phyloP scores from a whole-genome alignment of 164 flowering plant genomes.

The Sextonia rubra region DNA sequence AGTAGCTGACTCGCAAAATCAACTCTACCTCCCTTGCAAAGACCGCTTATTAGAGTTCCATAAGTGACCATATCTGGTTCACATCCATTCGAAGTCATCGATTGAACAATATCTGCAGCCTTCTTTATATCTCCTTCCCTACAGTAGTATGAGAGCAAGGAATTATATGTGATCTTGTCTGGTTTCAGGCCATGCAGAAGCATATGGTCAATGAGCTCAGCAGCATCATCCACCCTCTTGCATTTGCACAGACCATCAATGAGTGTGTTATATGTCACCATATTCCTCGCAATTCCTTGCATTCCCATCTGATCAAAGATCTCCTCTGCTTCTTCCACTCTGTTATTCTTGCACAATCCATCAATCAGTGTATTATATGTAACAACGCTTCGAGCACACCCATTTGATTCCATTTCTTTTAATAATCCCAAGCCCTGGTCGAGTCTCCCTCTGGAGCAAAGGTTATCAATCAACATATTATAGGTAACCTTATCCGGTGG shows the following conservation, averaged over 20 bases:
- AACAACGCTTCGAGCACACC: constrained; percentile 63
- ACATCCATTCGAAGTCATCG: constrained; percentile 71
- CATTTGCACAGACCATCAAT: constrained; percentile 75
- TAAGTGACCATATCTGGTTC: constrained; percentile 79
- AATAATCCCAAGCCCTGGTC: constrained; percentile 59
- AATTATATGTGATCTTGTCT: constrained; percentile 78
- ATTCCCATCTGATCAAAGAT: constrained; percentile 88
- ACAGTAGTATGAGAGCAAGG: constrained; percentile 65
- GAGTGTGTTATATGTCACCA: constrained; percentile 75
- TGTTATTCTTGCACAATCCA: constrained; percentile 69
- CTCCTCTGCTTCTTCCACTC: constrained; percentile 77
- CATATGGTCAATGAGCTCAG: constrained; percentile 85
- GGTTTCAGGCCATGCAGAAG: constrained; percentile 74
- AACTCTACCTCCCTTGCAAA: constrained; percentile 69
- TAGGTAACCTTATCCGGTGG: constrained; percentile 80
- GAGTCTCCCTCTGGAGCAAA: constrained; percentile 54
- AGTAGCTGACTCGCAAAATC: constrained; percentile 62
- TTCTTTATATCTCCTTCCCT: constrained; percentile 64
- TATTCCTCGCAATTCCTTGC: constrained; percentile 70
- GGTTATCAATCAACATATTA: constrained; percentile 63
- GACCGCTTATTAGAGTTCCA: constrained; percentile 68
- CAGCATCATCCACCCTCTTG: constrained; percentile 63
- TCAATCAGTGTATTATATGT: constrained; percentile 76
- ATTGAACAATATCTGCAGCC: constrained; percentile 75
- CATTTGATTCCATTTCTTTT: constrained; percentile 79